Percentiles rank a stretch among this genome's conserved stretches.
Evolutionary conservation across 1,139 yeast species (phyloP).

Genomic region (Lodderomyces oxycetoniae): DNA sequence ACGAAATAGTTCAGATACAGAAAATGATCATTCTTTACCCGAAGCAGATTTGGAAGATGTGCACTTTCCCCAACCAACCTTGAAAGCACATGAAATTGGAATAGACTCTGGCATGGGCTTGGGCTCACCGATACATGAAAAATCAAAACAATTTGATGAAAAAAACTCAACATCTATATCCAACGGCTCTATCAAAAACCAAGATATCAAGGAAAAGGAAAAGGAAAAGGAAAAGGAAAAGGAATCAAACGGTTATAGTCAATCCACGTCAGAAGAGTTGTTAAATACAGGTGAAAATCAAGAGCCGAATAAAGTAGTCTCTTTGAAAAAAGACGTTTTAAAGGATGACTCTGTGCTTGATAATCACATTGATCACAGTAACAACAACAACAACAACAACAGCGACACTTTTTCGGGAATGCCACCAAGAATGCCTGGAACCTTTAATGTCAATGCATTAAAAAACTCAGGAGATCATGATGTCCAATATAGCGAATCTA

Average conservation of each 20-base stretch:
- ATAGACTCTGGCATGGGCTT: slow-evolving; percentile 6
- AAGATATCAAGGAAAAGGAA: not conserved
- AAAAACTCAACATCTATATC: not conserved
- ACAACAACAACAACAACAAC: slow-evolving; percentile 3
- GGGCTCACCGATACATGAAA: slow-evolving; percentile 15
- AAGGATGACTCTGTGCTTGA: not conserved
- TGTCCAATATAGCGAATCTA: not conserved
- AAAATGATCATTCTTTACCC: too few species aligned
- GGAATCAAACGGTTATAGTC: slow-evolving; percentile 1
- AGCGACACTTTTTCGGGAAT: slow-evolving; percentile 5
- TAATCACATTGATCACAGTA: not conserved
- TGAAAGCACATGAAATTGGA: too few species aligned
- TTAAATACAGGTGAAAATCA: not conserved
- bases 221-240: slow-evolving; percentile 1
- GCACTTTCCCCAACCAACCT: too few species aligned
- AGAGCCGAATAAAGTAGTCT: not conserved
- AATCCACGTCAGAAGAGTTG: not conserved
- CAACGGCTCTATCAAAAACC: too few species aligned
- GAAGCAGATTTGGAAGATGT: too few species aligned
- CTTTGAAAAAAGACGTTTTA: not conserved
- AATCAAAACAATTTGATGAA: slow-evolving; percentile 7
- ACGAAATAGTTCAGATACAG: too few species aligned
- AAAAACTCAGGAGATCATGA: slow-evolving; percentile 13
- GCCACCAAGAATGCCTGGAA: slow-evolving; percentile 58
- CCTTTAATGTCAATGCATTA: slow-evolving; percentile 54